Evolutionary conservation across 495 filamentous ascomycete genomes (phyloP).

Genomic region (Aspergillus taichungensis): DNA sequence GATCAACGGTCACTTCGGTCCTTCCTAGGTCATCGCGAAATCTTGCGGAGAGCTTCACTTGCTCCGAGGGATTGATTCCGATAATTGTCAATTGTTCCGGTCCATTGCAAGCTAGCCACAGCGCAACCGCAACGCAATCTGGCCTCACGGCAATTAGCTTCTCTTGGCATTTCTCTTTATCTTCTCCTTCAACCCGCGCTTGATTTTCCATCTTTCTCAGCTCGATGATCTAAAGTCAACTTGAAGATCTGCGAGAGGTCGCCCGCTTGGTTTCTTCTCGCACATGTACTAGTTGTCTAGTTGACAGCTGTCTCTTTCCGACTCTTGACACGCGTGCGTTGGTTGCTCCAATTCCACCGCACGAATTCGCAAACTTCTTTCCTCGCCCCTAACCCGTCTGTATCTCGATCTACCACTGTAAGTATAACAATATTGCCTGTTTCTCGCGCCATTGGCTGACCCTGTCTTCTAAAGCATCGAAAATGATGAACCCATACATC

Average conservation of each 20-base stretch:
- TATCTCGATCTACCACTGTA: neutral
- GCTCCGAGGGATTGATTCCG: neutral
- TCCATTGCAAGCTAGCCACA: conserved; percentile 1
- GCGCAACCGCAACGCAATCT: conserved; percentile 12
- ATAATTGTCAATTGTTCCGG: neutral
- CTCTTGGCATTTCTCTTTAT: conserved; percentile 1
- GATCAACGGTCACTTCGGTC: neutral
- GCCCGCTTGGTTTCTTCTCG: conserved; percentile 2
- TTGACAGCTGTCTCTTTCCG: neutral
- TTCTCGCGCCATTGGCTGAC: conserved; percentile 4
- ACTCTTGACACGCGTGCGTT: neutral
- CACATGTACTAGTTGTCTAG: neutral
- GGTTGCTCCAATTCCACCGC: too few species aligned
- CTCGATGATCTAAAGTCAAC: conserved; percentile 10
- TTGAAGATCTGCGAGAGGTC: conserved; percentile 10
- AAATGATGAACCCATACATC: conserved; percentile 40
- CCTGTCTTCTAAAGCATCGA: conserved; percentile 5
- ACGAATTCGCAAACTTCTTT: too few species aligned
- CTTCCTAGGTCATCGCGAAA: neutral
- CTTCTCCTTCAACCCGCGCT: conserved; percentile 6
- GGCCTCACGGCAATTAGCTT: conserved; percentile 13
- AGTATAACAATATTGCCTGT: neutral
- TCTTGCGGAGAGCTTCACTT: neutral
- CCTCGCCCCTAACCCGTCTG: neutral
- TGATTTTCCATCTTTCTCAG: conserved; percentile 3